Base-by-base conservation (phyloP, 305 asterid species). In the Solanum hybrid region DNA sequence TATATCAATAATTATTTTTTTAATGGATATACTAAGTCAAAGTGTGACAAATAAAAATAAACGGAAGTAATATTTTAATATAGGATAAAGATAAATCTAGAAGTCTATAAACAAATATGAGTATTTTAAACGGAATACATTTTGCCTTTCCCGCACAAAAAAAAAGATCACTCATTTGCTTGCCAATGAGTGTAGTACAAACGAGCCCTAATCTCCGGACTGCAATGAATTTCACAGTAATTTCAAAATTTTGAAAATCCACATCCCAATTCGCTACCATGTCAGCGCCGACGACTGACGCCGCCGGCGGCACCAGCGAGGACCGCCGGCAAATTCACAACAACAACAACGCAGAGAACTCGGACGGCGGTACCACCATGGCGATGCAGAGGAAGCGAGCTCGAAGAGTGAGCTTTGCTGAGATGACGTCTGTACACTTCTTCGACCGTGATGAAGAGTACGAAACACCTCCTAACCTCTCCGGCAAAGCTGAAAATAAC, bases 401-500 rank as follows among this genome's bases (percentile, higher is more conserved):
- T 12, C 97, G 99, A 88, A 94, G 99, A 86, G 99, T 98, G 90
- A 98, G 99, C 95, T 98, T 98, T 90, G 99, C 99, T 14, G 99
- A 96, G 93, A 94, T 87, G 92, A 97, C 99, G 13, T 96, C 98
- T 13, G 91, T 98, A 11, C 98, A 93, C 93, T 93, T 97, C 94
- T 98, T 98, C 92, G 95, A 98, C 93, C 97, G 98, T 35, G 99
- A 97, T 60, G 99, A 96, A 29, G 97, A 93, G 78, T 92, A 93
- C 71, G 97, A 92, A 89, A 93, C 94, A 60, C 96, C 98, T 42
- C 86, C 88, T 85, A 86, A 71, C 36, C 90, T 90, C 38, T 85
- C 92, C 24, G 91, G 77, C 6, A 90, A 92, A 60, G 42, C 15
- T 31, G 92, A 86, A 29, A 92, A 89, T 7, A 91, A 88, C 81